Percentiles rank a stretch among this genome's conserved stretches.
Conservation (phyloP, 2,329 filamentous ascomycete genomes). For the Fusarium sp. region DNA sequence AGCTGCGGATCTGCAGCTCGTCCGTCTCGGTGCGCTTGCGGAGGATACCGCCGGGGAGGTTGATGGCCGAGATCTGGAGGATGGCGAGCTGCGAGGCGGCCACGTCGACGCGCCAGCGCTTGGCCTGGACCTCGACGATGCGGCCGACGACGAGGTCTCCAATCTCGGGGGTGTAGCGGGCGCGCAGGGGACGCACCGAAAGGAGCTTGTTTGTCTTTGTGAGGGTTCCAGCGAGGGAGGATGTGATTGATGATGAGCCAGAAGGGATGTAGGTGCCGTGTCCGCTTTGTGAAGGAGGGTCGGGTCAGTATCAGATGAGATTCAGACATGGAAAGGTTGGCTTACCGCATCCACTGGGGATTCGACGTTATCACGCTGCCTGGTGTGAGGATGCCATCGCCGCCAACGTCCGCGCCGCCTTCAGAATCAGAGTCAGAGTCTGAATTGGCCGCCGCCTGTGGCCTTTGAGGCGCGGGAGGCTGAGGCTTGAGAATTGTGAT, state of each 20-base stretch:
- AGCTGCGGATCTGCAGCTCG: constrained; percentile 96
- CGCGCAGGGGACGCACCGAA: constrained; percentile 88
- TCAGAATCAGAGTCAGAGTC: constrained; percentile 58
- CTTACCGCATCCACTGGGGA: constrained; percentile 93
- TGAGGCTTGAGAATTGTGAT: constrained; percentile 60
- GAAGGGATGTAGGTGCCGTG: constrained; percentile 87
- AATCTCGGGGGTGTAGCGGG: constrained; percentile 94
- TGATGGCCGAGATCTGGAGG: constrained; percentile 89
- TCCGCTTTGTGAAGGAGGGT: constrained; percentile 61
- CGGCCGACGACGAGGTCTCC: constrained; percentile 94
- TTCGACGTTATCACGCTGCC: constrained; percentile 90
- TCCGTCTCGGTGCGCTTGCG: constrained; percentile 93
- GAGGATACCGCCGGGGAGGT: constrained; percentile 92
- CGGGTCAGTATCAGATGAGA: constrained; percentile 14
- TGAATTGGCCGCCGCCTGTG: constrained; percentile 41
- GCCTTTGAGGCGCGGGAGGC: constrained; percentile 43
- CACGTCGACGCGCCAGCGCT: constrained; percentile 95
- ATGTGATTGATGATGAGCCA: constrained; percentile 76
- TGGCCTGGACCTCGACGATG: constrained; percentile 93
- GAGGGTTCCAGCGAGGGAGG: constrained; percentile 89
- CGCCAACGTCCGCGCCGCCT: constrained; percentile 58
- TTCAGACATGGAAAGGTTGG: neutral
- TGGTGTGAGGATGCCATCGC: constrained; percentile 79
- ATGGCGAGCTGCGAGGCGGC: constrained; percentile 86
- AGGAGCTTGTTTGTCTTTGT: constrained; percentile 97